Base-by-base conservation (phyloP, 805 yeast species). In the Nakazawaea populi region DNA sequence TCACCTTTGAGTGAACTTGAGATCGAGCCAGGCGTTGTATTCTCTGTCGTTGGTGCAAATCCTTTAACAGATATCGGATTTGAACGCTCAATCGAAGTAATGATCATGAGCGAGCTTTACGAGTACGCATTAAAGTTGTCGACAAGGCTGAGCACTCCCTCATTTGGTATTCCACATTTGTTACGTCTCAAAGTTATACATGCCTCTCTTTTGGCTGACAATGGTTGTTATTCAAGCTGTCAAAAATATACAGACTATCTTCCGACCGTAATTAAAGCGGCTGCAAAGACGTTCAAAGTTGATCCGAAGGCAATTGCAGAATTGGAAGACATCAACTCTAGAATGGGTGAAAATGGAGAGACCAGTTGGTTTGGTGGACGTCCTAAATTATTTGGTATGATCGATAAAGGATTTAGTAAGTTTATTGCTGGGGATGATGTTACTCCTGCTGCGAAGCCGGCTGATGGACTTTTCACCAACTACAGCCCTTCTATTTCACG, bases 391-490 rank as follows among this genome's bases (percentile, higher is more conserved):
- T 89, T 96, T 96, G 92, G 94, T 9, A 91, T 86, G 42, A 66
- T 89, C 43, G 96, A 89, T 64, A 89, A 89, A 62, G 80, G 87
- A 5, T 81, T 86, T 60, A 83, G 79, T 62, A 83, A 82, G 63
- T 82, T 85, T 65, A 90, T 92, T 52, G 85, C 96, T 39, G 97
- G 96, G 1, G 97, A 92, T 45, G 96, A 87, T 36, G 5, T 46
- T 18, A 24, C 42, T 28, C 46, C 54, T 1, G 45, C 40, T 39
- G 44, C 30, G 5, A 67, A 67, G n/a, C 32, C 43, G 29, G 73
- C 74, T 1, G 75, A 71, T 38, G 87, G 85, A 9, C 81, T 83
- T 0, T 85, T 86, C 65, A 83, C 88, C 48, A 85, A 82, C 52
- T 85, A 82, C 63, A 82, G 86, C 38, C 90, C 91, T 1, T 70